Conservation (phyloP, 495 filamentous ascomycete species). For the Daldinia caldariorum region DNA sequence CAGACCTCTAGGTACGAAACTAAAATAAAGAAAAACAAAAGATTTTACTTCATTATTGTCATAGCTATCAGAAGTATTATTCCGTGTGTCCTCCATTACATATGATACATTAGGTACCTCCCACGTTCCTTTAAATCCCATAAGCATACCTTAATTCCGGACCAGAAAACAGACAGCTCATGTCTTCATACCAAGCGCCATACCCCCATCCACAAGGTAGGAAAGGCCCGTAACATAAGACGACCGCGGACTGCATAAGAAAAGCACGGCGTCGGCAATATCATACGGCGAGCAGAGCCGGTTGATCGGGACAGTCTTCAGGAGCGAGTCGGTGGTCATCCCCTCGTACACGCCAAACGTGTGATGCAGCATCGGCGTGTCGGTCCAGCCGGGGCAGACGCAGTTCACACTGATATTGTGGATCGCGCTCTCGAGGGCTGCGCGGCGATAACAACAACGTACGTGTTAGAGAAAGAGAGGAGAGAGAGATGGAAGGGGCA, state of each 20-base stretch:
- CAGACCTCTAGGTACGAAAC: too few species aligned
- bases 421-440: slow-evolving; percentile 49
- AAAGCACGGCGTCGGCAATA: slow-evolving; percentile 56
- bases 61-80: not conserved
- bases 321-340: slow-evolving; percentile 8
- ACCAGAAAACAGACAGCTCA: too few species aligned
- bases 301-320: slow-evolving; percentile 45
- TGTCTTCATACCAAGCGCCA: not conserved
- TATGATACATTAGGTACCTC: not conserved
- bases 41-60: too few species aligned
- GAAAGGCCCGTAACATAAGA: slow-evolving; percentile 50
- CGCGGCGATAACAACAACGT: not conserved
- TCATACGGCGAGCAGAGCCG: slow-evolving; percentile 54
- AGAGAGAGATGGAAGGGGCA: not conserved
- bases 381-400: slow-evolving; percentile 55
- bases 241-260: slow-evolving; percentile 54
- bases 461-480: not conserved
- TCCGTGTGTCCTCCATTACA: not conserved
- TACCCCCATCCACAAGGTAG: slow-evolving; percentile 47
- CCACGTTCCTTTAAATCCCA: not conserved
- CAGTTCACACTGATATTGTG: slow-evolving; percentile 56
- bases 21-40: too few species aligned
- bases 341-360: not conserved
- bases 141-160: not conserved
- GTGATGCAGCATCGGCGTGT: slow-evolving; percentile 53